Evolutionary conservation across 2,329 filamentous ascomycete species (phyloP).

Genomic region (Leptodontidium sp.): DNA sequence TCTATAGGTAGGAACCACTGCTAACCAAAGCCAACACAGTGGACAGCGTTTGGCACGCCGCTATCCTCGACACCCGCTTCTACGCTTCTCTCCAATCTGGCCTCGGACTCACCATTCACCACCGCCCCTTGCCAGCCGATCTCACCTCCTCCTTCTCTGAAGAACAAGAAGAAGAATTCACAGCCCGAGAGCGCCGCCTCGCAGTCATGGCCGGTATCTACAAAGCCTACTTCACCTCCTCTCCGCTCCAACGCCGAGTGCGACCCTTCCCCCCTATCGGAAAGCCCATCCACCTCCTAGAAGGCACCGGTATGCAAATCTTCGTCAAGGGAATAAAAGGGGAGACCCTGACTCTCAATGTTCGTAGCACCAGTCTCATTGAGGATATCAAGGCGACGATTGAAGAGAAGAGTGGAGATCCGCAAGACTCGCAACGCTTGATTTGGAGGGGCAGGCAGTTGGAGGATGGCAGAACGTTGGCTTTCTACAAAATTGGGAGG

Average conservation of each 20-base stretch:
- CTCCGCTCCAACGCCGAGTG: not conserved
- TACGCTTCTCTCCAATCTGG: conserved; percentile 25
- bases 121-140: conserved; percentile 15
- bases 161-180: not conserved
- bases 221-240: not conserved
- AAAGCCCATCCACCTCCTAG: not conserved
- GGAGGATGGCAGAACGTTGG: not conserved
- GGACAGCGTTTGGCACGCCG: conserved; percentile 29
- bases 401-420: not conserved
- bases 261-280: not conserved
- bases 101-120: conserved; percentile 21
- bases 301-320: not conserved
- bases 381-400: not conserved
- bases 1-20: not conserved
- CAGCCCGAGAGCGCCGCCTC: not conserved
- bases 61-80: conserved; percentile 28
- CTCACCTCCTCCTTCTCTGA: too few species aligned
- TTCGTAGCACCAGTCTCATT: not conserved
- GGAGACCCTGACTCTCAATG: not conserved
- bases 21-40: conserved; percentile 6
- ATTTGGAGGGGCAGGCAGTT: not conserved
- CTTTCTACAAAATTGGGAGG: not conserved
- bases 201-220: conserved; percentile 12
- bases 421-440: not conserved
- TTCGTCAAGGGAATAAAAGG: not conserved